These are phyloP conservation scores for Zygotorulaspora danielsina DNA, from an alignment of 805 yeast species.

Conservation along the genomic window DNA sequence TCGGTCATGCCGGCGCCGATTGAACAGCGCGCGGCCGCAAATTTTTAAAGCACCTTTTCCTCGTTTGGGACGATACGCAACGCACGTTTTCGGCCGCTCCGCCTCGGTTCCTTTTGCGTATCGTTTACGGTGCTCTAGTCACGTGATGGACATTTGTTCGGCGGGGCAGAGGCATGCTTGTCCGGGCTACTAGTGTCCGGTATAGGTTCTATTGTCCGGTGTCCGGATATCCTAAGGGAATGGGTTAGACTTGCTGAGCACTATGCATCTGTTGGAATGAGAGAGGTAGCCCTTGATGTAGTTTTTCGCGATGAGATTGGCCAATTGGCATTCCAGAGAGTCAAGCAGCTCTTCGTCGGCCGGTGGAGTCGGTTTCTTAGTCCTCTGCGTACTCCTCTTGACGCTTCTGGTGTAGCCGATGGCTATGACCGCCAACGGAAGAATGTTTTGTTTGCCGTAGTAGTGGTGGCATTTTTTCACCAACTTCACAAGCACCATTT, in stretches of 20 bases:
- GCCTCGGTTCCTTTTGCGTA: no score
- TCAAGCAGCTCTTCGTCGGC: conserved; percentile 36
- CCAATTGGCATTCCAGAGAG: conserved; percentile 64
- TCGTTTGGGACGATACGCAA: no score
- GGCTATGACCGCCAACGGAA: conserved; percentile 16
- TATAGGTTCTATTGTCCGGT: conserved; percentile 2
- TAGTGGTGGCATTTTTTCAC: conserved; percentile 38
- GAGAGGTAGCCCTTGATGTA: conserved; percentile 76
- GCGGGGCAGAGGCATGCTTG: no score
- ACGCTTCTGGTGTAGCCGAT: conserved; percentile 8
- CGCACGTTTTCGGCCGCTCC: no score
- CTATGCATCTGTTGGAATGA: conserved; percentile 67
- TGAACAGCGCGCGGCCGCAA: background rate
- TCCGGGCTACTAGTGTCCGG: no score
- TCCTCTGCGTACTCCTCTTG: conserved; percentile 1
- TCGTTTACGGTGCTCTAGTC: no score
- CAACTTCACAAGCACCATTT: conserved; percentile 48
- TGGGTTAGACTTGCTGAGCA: conserved; percentile 67
- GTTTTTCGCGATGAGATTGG: conserved; percentile 58
- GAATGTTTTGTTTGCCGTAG: conserved; percentile 14
- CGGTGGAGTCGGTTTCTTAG: conserved; percentile 5
- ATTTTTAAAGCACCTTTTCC: no score
- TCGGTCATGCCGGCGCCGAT: background rate
- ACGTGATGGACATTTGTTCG: no score
- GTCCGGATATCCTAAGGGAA: conserved; percentile 47